Conservation (phyloP, 192 early-diverging fungal genomes). For the Backusella circina region DNA sequence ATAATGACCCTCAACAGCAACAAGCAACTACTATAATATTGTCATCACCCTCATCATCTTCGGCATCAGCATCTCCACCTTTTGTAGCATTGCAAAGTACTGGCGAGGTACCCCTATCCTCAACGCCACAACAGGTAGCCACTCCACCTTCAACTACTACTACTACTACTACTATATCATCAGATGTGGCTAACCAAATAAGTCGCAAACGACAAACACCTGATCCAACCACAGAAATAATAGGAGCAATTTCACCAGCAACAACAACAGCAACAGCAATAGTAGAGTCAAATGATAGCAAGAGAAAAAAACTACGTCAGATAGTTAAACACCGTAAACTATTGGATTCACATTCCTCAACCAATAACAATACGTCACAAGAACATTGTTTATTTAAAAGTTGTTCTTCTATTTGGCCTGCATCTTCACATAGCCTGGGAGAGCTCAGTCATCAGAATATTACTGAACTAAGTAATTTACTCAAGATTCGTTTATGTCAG, state of each 20-base stretch:
- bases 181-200: not conserved
- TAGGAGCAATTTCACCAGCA: not conserved
- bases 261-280: not conserved
- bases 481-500: conserved; percentile 9
- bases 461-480: not conserved
- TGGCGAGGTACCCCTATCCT: not conserved
- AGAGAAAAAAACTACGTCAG: not conserved
- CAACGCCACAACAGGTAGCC: not conserved
- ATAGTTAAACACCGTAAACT: not conserved
- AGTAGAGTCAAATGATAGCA: not conserved
- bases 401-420: not conserved
- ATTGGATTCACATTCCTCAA: not conserved
- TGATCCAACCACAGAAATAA: not conserved
- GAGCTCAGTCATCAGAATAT: conserved; percentile 10
- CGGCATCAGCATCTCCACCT: not conserved
- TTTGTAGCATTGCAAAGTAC: not conserved
- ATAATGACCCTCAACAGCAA: not conserved
- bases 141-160: not conserved
- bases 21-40: not conserved
- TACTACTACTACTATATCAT: not conserved
- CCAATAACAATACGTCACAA: conserved; percentile 7
- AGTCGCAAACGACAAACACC: not conserved
- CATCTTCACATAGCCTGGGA: not conserved
- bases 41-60: not conserved
- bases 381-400: conserved; percentile 6